Evolutionary conservation across 2,329 filamentous ascomycete genomes (phyloP).

Genomic region (Sarocladium strictum): DNA sequence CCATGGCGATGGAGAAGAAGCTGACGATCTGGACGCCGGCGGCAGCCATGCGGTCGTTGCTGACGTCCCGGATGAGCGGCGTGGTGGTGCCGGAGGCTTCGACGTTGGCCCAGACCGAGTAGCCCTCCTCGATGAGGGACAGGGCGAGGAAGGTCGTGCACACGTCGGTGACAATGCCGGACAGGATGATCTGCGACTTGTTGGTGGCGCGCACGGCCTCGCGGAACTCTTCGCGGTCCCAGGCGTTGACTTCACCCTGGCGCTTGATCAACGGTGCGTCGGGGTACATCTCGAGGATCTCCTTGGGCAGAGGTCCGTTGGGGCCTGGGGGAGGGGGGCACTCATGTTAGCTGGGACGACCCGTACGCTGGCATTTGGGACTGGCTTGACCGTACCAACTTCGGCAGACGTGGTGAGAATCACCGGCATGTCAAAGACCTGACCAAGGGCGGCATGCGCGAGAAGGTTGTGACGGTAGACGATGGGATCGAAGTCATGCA

Average conservation of each 20-base stretch:
- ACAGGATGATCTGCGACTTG: conserved; percentile 65
- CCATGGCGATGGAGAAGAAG: conserved; percentile 58
- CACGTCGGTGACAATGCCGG: conserved; percentile 68
- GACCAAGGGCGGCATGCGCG: conserved; percentile 60
- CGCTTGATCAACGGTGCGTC: conserved; percentile 59
- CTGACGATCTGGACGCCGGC: conserved; percentile 61
- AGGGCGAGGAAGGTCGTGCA: conserved; percentile 70
- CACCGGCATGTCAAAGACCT: conserved; percentile 61
- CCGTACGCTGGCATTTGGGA: not conserved
- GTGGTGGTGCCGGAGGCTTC: conserved; percentile 65
- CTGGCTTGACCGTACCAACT: conserved; percentile 25
- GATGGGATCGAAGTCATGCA: conserved; percentile 60
- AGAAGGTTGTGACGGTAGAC: conserved; percentile 62
- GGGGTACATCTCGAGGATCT: conserved; percentile 63
- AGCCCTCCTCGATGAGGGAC: conserved; percentile 64
- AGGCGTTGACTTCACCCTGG: conserved; percentile 69
- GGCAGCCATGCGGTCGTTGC: conserved; percentile 60
- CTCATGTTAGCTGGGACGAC: not conserved
- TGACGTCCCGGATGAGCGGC: conserved; percentile 52
- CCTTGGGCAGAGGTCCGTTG: conserved; percentile 65
- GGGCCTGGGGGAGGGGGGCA: no score
- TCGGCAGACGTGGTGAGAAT: conserved; percentile 67
- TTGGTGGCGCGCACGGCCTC: conserved; percentile 58
- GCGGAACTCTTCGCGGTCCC: conserved; percentile 67
- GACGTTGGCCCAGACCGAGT: conserved; percentile 67